A percentile compares a stretch with the other conserved stretches of the same genome.
These are phyloP conservation scores for Boletus sp. DNA, from an alignment of 1,284 basidiomycete genomes.

Conservation along the genomic window DNA sequence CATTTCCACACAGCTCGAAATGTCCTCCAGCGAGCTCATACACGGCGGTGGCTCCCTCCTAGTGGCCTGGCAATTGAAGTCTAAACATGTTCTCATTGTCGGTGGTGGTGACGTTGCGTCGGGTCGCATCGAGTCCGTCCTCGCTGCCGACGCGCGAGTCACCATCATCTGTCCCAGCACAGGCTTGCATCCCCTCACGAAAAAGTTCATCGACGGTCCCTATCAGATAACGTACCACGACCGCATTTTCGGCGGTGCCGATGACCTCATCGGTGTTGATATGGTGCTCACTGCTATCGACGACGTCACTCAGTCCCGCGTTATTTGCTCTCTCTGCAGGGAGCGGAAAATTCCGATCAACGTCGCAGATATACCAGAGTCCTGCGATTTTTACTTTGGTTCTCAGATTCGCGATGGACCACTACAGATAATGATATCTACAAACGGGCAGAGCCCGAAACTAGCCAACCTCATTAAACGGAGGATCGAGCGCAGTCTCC, in stretches of 20 bases:
- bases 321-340: conserved; percentile 74
- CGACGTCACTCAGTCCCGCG: conserved; percentile 69
- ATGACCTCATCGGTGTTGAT: conserved; percentile 67
- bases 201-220: conserved; percentile 50
- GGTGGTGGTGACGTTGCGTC: conserved; percentile 89
- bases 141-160: conserved; percentile 61
- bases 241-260: conserved; percentile 58
- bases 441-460: conserved; percentile 91
- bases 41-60: conserved; percentile 68
- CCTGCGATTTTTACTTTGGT: conserved; percentile 99
- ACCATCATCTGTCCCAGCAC: conserved; percentile 60
- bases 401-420: conserved; percentile 90
- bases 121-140: conserved; percentile 71
- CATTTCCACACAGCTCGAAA: not conserved
- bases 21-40: conserved; percentile 9
- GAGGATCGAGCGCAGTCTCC: conserved; percentile 68
- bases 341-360: conserved; percentile 82
- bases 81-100: conserved; percentile 78
- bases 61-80: conserved; percentile 84
- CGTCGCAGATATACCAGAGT: conserved; percentile 93
- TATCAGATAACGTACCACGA: conserved; percentile 71
- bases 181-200: conserved; percentile 62
- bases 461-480: conserved; percentile 83
- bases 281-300: conserved; percentile 97
- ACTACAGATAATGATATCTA: conserved; percentile 94